phyloP scores from a whole-genome alignment of 2,329 filamentous ascomycete species.

The Anisogramma anomala region DNA sequence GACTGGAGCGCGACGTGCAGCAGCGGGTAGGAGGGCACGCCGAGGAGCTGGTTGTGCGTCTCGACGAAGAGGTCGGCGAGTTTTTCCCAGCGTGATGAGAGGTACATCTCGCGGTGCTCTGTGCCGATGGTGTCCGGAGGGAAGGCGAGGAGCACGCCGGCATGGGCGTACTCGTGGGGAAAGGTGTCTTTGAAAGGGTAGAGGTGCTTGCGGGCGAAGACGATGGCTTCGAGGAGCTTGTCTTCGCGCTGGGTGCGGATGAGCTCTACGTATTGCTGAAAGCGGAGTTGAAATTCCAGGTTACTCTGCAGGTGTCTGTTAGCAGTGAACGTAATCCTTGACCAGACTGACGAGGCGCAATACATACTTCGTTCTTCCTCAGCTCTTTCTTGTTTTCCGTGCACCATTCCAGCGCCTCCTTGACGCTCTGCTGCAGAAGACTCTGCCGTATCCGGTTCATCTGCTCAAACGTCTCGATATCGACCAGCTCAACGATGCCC shows the following conservation, averaged over 20 bases:
- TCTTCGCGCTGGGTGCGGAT: slow-evolving; percentile 53
- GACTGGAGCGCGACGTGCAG: slow-evolving; percentile 85
- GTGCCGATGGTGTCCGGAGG: slow-evolving; percentile 40
- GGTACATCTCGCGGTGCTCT: slow-evolving; percentile 53
- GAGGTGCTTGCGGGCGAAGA: slow-evolving; percentile 74
- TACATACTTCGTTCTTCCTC: slow-evolving; percentile 67
- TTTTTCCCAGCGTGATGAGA: slow-evolving; percentile 56
- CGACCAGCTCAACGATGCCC: slow-evolving; percentile 68
- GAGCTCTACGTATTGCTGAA: slow-evolving; percentile 92
- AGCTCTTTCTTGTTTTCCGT: slow-evolving; percentile 85
- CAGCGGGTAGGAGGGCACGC: slow-evolving; percentile 69
- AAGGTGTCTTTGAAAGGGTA: slow-evolving; percentile 49
- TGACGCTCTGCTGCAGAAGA: slow-evolving; percentile 57
- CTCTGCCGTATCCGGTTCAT: slow-evolving; percentile 69
- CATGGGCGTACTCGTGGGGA: slow-evolving; percentile 57
- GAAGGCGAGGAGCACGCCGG: slow-evolving; percentile 72
- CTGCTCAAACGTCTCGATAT: slow-evolving; percentile 75
- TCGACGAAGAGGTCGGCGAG: slow-evolving; percentile 71
- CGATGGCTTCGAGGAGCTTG: slow-evolving; percentile 64
- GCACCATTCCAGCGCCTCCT: slow-evolving; percentile 80
- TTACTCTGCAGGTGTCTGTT: slow-evolving; percentile 43
- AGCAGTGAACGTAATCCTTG: neutral
- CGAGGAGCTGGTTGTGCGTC: slow-evolving; percentile 78
- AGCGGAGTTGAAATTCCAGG: slow-evolving; percentile 82
- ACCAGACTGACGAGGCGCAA: too few relatives aligned